Conservation (phyloP, 371 early-diverging fungal genomes). For the Apophysomyces variabilis region DNA sequence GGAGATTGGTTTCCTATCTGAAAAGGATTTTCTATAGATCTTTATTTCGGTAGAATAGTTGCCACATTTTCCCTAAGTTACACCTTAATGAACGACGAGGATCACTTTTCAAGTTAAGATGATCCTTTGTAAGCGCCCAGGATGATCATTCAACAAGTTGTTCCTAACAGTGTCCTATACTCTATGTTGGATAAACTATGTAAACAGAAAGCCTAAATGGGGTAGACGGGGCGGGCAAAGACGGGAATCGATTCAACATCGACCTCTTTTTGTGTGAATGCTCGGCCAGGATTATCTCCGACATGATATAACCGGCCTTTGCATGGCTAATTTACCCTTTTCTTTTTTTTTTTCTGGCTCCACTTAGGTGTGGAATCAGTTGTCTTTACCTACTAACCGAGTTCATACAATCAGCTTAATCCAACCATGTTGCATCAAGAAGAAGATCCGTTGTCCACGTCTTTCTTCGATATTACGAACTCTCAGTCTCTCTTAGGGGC, state of each 20-base stretch:
- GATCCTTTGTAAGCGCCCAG: neutral
- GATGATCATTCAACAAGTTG: neutral
- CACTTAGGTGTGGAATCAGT: neutral
- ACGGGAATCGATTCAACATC: slow-evolving; percentile 2
- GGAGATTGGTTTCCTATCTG: too few relatives aligned
- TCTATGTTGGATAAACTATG: neutral
- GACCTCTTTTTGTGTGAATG: neutral
- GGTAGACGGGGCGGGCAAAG: slow-evolving; percentile 8
- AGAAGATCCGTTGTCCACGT: slow-evolving; percentile 1
- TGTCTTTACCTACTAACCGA: neutral
- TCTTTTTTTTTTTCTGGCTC: neutral
- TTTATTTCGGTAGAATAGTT: too few relatives aligned
- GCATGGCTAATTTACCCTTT: slow-evolving; percentile 7
- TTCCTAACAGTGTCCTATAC: neutral
- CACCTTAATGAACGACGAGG: too few relatives aligned
- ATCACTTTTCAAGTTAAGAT: neutral
- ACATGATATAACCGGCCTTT: neutral
- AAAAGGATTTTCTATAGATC: too few relatives aligned
- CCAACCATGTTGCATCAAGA: slow-evolving; percentile 2
- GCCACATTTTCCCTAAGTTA: too few relatives aligned
- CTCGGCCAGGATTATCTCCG: slow-evolving; percentile 1
- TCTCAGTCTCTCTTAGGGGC: neutral
- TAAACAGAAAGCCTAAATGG: slow-evolving; percentile 3
- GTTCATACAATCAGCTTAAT: neutral
- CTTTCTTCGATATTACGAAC: slow-evolving; percentile 5